Evolutionary conservation across 225 moss, liverwort and hornwort genomes (phyloP).

Genomic region (Lunularia cruciata): DNA sequence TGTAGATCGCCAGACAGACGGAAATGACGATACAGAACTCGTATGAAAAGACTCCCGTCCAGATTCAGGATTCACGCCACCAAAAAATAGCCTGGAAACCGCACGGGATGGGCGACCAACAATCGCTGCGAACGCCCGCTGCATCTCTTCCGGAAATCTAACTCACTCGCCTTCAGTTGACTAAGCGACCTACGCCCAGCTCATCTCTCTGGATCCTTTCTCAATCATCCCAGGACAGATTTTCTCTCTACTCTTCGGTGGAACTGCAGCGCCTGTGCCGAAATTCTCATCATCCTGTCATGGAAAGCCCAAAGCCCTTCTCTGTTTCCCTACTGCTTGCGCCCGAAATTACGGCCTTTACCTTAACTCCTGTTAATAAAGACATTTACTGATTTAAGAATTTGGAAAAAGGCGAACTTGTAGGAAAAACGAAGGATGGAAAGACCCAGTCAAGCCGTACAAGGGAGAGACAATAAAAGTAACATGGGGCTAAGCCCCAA

Average conservation of each 20-base stretch:
- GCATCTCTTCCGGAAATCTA: conserved; percentile 16
- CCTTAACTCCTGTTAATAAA: too few species aligned
- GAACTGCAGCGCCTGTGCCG: too few species aligned
- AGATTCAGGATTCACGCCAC: not conserved
- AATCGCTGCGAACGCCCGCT: conserved; percentile 21
- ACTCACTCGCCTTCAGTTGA: too few species aligned
- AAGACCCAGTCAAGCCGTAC: too few species aligned
- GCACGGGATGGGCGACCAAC: conserved; percentile 18
- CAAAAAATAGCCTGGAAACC: not conserved
- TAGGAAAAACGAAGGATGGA: too few species aligned
- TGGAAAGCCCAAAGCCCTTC: not conserved
- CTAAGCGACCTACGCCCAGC: not conserved
- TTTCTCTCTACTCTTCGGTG: not conserved
- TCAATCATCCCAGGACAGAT: not conserved
- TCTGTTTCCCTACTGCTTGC: too few species aligned
- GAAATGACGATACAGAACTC: not conserved
- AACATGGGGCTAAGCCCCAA: too few species aligned
- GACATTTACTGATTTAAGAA: too few species aligned
- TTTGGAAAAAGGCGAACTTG: too few species aligned
- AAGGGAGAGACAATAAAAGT: too few species aligned
- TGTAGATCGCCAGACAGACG: conserved; percentile 14
- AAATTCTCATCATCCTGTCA: too few species aligned
- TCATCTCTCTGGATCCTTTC: not conserved
- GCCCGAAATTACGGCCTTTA: too few species aligned
- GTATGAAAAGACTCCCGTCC: not conserved